Percentiles rank a stretch among this genome's conserved stretches.
These are phyloP conservation scores for Mycena alexandri DNA, from an alignment of 768 basidiomycete species.

Conservation along the genomic window DNA sequence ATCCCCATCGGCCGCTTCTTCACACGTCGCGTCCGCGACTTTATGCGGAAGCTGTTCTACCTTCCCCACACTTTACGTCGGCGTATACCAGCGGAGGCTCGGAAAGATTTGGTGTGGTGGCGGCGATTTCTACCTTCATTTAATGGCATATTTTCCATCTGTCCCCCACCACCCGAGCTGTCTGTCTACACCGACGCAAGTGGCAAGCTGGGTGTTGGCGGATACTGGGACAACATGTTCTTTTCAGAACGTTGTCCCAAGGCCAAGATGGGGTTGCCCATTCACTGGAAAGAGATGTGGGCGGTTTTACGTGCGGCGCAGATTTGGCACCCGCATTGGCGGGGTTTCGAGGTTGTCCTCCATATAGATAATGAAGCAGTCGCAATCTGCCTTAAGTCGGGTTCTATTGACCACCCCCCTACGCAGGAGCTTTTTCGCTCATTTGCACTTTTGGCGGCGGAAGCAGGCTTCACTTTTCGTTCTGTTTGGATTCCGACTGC, in stretches of 20 bases:
- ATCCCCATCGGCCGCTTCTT: constrained; percentile 7
- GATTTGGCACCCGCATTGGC: constrained; percentile 15
- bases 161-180: constrained; percentile 28
- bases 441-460: constrained; percentile 25
- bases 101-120: constrained; percentile 2
- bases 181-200: constrained; percentile 24
- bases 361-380: constrained; percentile 44
- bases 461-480: constrained; percentile 21
- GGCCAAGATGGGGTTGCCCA: constrained; percentile 38
- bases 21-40: constrained; percentile 3
- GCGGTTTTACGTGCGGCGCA: constrained; percentile 38
- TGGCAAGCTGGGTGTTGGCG: constrained; percentile 30
- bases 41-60: not conserved
- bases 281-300: constrained; percentile 42
- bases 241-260: constrained; percentile 34
- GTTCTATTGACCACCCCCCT: constrained; percentile 32
- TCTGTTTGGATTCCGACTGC: constrained; percentile 23
- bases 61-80: constrained; percentile 6
- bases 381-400: constrained; percentile 25
- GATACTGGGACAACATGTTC: constrained; percentile 35
- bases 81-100: not conserved
- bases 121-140: constrained; percentile 15
- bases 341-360: constrained; percentile 32
- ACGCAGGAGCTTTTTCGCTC: constrained; percentile 24
- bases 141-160: constrained; percentile 38